A percentile compares a stretch with the other conserved stretches of the same genome.
Evolutionary conservation across 1,284 basidiomycete species (phyloP).

Genomic region (Moniliophthora roreri): DNA sequence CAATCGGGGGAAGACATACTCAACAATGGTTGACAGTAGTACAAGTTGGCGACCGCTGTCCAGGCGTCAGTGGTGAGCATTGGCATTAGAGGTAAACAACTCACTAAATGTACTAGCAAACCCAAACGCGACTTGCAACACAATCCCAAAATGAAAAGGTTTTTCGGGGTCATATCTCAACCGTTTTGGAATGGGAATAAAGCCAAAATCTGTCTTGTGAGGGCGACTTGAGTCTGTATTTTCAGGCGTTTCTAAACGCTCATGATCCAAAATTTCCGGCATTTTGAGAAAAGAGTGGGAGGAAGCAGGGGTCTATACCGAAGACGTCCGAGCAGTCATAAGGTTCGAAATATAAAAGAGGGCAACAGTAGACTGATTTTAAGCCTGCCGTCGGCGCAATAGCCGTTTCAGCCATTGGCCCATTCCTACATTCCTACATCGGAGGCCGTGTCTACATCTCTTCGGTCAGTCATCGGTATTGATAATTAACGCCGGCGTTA

Average conservation of each 20-base stretch:
- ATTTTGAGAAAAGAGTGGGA: too few relatives aligned
- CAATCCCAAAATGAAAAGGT: constrained; percentile 42
- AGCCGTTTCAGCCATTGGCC: too few relatives aligned
- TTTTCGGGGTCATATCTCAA: constrained; percentile 43
- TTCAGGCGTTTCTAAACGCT: not conserved
- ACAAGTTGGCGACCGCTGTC: constrained; percentile 44
- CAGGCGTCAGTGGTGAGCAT: constrained; percentile 3
- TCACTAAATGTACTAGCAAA: constrained; percentile 46
- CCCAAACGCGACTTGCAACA: constrained; percentile 49
- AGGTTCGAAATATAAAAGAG: too few relatives aligned
- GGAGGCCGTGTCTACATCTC: too few relatives aligned
- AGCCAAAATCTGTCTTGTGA: constrained; percentile 36
- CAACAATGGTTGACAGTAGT: constrained; percentile 53
- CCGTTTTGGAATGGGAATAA: constrained; percentile 47
- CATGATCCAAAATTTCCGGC: not conserved
- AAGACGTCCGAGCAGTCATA: too few relatives aligned
- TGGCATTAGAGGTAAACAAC: constrained; percentile 18
- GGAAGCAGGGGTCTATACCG: too few relatives aligned
- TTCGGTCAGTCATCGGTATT: too few relatives aligned
- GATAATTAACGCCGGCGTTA: too few relatives aligned
- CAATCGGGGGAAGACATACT: constrained; percentile 28
- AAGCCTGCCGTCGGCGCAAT: too few relatives aligned
- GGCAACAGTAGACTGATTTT: too few relatives aligned
- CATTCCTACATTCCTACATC: too few relatives aligned
- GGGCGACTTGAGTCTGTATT: not conserved